Evolutionary conservation across 805 yeast species (phyloP).

Genomic region (Lachancea meyersii): DNA sequence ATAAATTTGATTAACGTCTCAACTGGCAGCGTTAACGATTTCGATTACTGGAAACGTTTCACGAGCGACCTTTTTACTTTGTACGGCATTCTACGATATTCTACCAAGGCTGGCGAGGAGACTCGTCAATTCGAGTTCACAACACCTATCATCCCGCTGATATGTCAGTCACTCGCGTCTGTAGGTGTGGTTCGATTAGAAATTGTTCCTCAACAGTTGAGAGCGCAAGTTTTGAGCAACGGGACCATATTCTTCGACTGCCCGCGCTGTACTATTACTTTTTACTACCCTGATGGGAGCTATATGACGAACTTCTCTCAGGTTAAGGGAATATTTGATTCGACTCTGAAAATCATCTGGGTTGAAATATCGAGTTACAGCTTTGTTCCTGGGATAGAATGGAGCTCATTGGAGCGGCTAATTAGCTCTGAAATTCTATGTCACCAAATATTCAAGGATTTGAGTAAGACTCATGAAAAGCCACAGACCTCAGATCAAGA

Average conservation of each 20-base stretch:
- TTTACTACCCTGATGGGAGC: slow-evolving; percentile 64
- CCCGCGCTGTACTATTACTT: slow-evolving; percentile 42
- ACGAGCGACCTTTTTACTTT: slow-evolving; percentile 49
- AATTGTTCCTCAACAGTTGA: slow-evolving; percentile 41
- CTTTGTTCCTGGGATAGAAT: slow-evolving; percentile 41
- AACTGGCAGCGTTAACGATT: slow-evolving; percentile 38
- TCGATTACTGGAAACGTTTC: slow-evolving; percentile 46
- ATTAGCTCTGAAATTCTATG: slow-evolving; percentile 28
- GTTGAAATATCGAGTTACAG: slow-evolving; percentile 51
- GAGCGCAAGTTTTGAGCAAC: slow-evolving; percentile 48
- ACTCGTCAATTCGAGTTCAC: slow-evolving; percentile 58
- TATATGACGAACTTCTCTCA: slow-evolving; percentile 56
- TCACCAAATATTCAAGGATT: slow-evolving; percentile 15
- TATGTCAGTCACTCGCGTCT: slow-evolving; percentile 46
- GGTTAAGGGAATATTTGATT: slow-evolving; percentile 54
- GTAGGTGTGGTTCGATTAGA: slow-evolving; percentile 49
- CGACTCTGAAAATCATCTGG: slow-evolving; percentile 64
- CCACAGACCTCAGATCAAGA: slow-evolving; percentile 2
- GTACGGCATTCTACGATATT: slow-evolving; percentile 42
- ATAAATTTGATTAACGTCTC: slow-evolving; percentile 42
- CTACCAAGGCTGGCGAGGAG: slow-evolving; percentile 41
- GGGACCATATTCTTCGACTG: slow-evolving; percentile 51
- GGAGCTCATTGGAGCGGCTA: slow-evolving; percentile 41
- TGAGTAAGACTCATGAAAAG: slow-evolving; percentile 10
- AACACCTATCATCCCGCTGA: slow-evolving; percentile 55